Base-by-base conservation (phyloP, 768 basidiomycete species). In the Paxillus rubicundulus region DNA sequence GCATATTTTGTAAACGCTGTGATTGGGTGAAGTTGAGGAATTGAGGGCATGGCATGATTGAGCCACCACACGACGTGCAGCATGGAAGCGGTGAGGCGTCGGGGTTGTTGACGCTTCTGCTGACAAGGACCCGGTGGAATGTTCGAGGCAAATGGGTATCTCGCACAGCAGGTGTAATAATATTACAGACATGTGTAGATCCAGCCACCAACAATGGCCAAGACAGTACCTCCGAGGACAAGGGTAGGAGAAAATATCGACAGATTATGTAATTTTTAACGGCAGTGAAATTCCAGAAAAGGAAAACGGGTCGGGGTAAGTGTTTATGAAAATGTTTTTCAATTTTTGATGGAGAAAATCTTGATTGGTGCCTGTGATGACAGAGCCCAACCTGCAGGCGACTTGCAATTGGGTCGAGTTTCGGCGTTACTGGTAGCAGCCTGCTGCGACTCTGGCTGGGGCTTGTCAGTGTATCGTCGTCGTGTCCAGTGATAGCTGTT, bases 361-460 rank as follows among this genome's bases (percentile, higher is more conserved):
- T 54, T 54, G 52, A 54, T 63, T 52, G 53, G 70, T 70, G 63
- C 68, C 69, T 71, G 68, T 24, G 24, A 24, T 70, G 70, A 71
- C 70, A 64, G 55, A 70, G 62, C 24, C 24, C 24, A 24, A 24
- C 24, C 24, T 24, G 24, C 24, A 24, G 24, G 24, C 24, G 24
- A 24, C 24, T 24, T 4, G 24, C 24, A 24, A 24, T 24, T 24
- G 24, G 24, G 24, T 24, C 24, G 6, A 24, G 24, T 24, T 24
- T 24, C 24, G 24, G 24, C 24, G 24, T 24, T 24, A 24, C 24
- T 24, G 24, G 24, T 24, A 24, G 6, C 24, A 24, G 24, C 24
- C 24, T 24, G 24, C 24, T 24, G 24, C 24, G 24, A 24, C 24
- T 24, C 24, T 24, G 6, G 24, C 24, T 24, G 24, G 24, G 6